These are phyloP conservation scores for Leptodermis oblonga DNA, from an alignment of 257 asterid species.

Conservation along the genomic window DNA sequence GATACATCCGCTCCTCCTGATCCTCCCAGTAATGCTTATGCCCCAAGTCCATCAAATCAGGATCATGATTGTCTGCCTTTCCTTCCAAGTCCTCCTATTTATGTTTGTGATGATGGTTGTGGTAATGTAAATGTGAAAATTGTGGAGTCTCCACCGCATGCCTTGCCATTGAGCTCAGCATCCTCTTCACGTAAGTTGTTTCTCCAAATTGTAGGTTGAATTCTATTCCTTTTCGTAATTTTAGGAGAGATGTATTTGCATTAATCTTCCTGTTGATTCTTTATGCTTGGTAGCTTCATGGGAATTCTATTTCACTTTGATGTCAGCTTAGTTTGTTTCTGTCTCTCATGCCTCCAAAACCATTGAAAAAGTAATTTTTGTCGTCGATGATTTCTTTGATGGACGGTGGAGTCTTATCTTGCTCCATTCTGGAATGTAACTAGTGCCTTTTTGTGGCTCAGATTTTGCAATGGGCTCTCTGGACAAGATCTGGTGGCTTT, in stretches of 20 bases:
- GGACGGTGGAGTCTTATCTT: background rate
- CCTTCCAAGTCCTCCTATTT: conserved; percentile 6
- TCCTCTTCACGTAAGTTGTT: conserved; percentile 51
- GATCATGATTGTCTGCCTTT: conserved; percentile 24
- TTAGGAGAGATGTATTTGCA: background rate
- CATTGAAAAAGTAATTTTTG: background rate
- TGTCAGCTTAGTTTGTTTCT: background rate
- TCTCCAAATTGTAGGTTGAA: conserved; percentile 3
- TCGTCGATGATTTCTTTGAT: background rate
- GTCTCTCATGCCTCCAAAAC: background rate
- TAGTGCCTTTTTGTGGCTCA: background rate
- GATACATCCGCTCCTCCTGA: conserved; percentile 28
- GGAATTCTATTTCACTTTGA: background rate
- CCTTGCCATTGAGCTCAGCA: conserved; percentile 33
- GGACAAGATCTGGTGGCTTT: conserved; percentile 15
- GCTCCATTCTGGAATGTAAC: background rate
- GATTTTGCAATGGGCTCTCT: background rate
- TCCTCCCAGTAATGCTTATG: conserved; percentile 21
- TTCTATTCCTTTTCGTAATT: background rate
- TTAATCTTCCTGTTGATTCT: background rate
- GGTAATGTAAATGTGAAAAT: conserved; percentile 20
- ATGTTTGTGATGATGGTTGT: conserved; percentile 28
- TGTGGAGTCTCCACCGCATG: conserved; percentile 38
- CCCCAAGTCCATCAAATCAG: conserved; percentile 21
- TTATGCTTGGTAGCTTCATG: background rate